Base-by-base conservation (phyloP, 1,284 basidiomycete species). In the Termitomyces sp. region DNA sequence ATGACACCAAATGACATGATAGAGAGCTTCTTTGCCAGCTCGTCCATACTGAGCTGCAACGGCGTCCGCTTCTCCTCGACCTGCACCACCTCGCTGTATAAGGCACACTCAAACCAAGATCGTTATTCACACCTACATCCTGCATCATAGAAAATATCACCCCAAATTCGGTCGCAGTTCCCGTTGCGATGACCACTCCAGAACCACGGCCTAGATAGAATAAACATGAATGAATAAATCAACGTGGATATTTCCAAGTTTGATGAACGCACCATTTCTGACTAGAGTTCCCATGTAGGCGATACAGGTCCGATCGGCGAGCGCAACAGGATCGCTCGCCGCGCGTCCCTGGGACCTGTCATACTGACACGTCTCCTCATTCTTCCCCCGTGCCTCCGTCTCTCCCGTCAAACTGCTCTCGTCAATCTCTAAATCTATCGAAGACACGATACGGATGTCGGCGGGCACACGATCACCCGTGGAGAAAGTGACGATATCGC, bases 91-190 rank as follows among this genome's bases (percentile, higher is more conserved):
- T 53, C 53, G 19, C 28, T 3, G 50, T 13, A 33, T 28, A 38
- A 53, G 30, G 33, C 12, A 54, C 0, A 41, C 19, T 26, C 38
- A 13, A 19, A 33, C 10, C 36, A 38, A 31, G 31, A 6, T 34
- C 13, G 7, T 5, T 34, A 26, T 7, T 36, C 17, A 41, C 6
- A 74, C 86, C 58, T 61, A 92, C 91, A 66, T 97, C 92, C 70
- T 98, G 94, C 90, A 98, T 95, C 94, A 98, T 97, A 19, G 87
- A 84, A 69, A 99, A 98, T 61, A 99, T 93, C 56, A 95, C 86
- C 17, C 96, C 96, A 69, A 98, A 97, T 67, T 99, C 96, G 1
- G 94, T 96, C 57, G 88, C 82, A 4, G 82, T 78, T 2, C 96
- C 96, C 0, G 90, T 98, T 2, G 90, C 93, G 58, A 98, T 88